Percentiles rank a stretch among this genome's conserved stretches.
Evolutionary conservation across 495 filamentous ascomycete species (phyloP).

Genomic region (Aspergillus bertholletiae): DNA sequence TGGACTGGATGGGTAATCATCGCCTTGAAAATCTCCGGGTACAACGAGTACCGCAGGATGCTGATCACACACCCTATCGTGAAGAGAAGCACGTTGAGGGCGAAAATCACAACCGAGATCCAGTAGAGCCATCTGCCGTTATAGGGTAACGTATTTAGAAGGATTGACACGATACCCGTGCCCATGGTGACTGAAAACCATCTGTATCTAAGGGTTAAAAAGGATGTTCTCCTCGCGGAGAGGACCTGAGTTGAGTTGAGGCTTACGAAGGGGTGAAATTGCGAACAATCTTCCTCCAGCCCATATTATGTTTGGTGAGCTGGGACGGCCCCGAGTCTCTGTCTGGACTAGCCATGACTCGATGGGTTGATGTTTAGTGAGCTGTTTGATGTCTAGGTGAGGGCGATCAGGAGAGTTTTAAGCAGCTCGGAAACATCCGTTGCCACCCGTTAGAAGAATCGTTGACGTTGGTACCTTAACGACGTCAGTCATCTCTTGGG

Average conservation of each 20-base stretch:
- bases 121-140: constrained; percentile 51
- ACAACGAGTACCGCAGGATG: constrained; percentile 52
- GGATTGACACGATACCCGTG: constrained; percentile 60
- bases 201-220: constrained; percentile 16
- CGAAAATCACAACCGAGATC: constrained; percentile 52
- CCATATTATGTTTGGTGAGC: constrained; percentile 28
- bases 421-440: neutral
- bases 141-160: constrained; percentile 56
- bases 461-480: too few species aligned
- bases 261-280: constrained; percentile 48
- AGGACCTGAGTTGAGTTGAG: neutral
- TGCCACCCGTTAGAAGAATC: neutral
- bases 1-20: constrained; percentile 59
- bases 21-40: constrained; percentile 51
- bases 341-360: neutral
- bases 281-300: constrained; percentile 44
- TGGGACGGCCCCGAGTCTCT: neutral
- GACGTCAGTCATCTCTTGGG: too few species aligned
- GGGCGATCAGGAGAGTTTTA: neutral
- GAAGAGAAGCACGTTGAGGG: constrained; percentile 53
- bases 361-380: neutral
- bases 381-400: neutral
- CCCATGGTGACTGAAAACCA: constrained; percentile 61
- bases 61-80: constrained; percentile 34
- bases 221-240: neutral